Conservation (phyloP, 179 eudicot genomes). For the Amaranthus tricolor region DNA sequence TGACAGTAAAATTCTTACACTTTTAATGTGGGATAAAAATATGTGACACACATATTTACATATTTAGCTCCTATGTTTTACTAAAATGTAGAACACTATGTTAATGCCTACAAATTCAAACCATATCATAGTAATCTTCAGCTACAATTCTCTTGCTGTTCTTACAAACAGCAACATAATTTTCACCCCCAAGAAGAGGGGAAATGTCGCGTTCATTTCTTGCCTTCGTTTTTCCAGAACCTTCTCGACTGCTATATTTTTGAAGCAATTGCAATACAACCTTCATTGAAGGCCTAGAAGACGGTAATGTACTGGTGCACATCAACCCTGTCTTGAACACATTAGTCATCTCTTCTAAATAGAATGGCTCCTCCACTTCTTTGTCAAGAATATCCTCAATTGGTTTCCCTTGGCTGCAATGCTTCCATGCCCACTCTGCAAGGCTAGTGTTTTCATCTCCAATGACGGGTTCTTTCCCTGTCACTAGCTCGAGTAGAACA, state of each 20-base stretch:
- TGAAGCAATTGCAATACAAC: not conserved
- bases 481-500: conserved; percentile 48
- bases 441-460: conserved; percentile 40
- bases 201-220: no score
- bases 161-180: no score
- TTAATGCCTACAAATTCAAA: no score
- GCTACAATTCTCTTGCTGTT: no score
- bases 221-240: no score
- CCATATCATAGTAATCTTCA: no score
- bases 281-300: not conserved
- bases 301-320: not conserved
- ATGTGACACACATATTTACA: no score
- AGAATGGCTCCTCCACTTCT: conserved; percentile 38
- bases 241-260: not conserved
- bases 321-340: conserved; percentile 31
- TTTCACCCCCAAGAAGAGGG: no score
- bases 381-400: conserved; percentile 41
- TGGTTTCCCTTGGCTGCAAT: conserved; percentile 40
- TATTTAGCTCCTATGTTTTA: no score
- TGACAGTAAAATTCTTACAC: no score
- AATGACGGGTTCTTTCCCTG: conserved; percentile 43
- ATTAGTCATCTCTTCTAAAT: conserved; percentile 45
- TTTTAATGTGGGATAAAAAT: no score
- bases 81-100: no score
- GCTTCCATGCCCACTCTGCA: conserved; percentile 46